Base-by-base conservation (phyloP, 192 early-diverging fungal species). In the Linnemannia zychae region DNA sequence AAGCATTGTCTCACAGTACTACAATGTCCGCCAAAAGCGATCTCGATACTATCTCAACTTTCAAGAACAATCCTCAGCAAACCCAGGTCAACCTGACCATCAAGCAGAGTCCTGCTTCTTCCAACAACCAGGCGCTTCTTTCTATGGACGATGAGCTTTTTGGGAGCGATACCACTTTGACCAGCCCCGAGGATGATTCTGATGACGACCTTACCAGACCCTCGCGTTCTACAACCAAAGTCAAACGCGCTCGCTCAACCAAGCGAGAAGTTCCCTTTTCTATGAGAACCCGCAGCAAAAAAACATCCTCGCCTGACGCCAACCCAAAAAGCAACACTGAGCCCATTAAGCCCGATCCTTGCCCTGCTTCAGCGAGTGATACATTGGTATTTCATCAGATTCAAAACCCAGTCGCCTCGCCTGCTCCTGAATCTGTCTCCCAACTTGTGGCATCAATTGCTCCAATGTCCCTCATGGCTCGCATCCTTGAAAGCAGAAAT, bases 81-180 rank as follows among this genome's bases (percentile, higher is more conserved):
- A 28, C 11, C 11, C 1, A 11, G 53, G 57, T 13, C 57, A 63
- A 12, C 11, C 24, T 15, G 24, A 4, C 57, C 20, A 17, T 40
- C 12, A 40, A 38, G 18, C 67, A 69, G 20, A 36, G 67, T 69
- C 37, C 34, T 7, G 52, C 78, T 1, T 20, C n/a, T 37, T 24
- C 38, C 16, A 63, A 24, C 24, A 1, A 11, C 28, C 57, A 63
- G 12, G 3, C 24, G 12, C 38, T 33, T 6, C 16, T 47, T 15
- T 33, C 70, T 20, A 1, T 71, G 22, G 20, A 20, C 28, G 82
- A 78, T 34, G 82, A 84, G 22, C 72, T 69, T 28, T 84, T 84
- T 71, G 82, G 82, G 17, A 84, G 82, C 33, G 82, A 84, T 31
- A 74, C 82, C 4, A 84, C 82, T 13, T 40, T 84, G 34, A 84